Evolutionary conservation across 805 yeast species (phyloP), one percentile per base, ranked within the genome.

Genomic region (Pichia ethanolica): DNA sequence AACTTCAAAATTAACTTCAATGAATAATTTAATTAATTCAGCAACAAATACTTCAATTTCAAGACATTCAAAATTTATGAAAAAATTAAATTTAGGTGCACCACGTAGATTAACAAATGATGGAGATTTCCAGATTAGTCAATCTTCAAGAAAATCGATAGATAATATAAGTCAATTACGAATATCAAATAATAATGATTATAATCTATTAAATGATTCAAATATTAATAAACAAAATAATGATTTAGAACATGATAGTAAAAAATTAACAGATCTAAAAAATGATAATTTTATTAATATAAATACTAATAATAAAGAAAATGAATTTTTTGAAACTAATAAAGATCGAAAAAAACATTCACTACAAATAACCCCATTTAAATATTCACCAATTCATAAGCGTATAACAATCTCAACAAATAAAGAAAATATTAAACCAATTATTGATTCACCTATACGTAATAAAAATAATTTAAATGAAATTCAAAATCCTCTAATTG

Each of bases 1-100:
- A 10, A 43, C 49, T 4, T 11, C 47, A 25, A 47, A 33, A 38
- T 8, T 39, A 4, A 36, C 35, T 48, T 35, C 54, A 35, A 52
- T 44, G 39, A 27, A 38, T 50, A 35, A 53, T 44, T 43, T n/a
- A 9, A 13, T 30, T 4, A 41, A 26, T 30, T 30, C 44, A 5
- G 7, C 35, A 5, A 41, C 33, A 8, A 14, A 8, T 20, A 43
- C 45, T 11, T 43, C 38, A 7, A n/a, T 20, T 11, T 39, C 44
- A 9, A 48, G 59, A 26, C 56, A 57, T 39, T 45, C 52, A n/a
- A 51, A 58, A 32, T 55, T 63, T 30, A 47, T 53, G 46, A 49
- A 61, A 1, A 64, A 74, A 50, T 62, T 75, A 26, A 63, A 63
- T 11, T 40, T 78, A 38, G 82, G 82, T 2, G 81, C 80, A 10